phyloP scores from a whole-genome alignment of 2,329 filamentous ascomycete species.

The Colletotrichum lini region DNA sequence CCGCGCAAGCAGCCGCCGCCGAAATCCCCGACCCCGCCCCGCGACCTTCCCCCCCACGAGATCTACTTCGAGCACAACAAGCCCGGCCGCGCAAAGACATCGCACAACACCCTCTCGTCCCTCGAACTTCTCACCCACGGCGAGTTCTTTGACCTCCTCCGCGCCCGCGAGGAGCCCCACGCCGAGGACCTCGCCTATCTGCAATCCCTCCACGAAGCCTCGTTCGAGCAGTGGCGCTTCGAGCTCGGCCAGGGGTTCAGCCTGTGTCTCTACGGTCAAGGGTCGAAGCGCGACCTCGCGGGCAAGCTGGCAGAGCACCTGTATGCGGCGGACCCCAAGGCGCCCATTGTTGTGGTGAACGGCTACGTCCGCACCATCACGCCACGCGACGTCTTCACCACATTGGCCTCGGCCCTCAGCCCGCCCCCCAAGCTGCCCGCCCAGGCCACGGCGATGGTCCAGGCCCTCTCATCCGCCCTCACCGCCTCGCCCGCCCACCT shows the following conservation, averaged over 20 bases:
- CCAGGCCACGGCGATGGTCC: conserved; percentile 78
- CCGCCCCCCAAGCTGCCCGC: conserved; percentile 65
- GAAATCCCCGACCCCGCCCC: conserved; percentile 83
- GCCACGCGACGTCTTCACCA: conserved; percentile 78
- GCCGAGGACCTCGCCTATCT: conserved; percentile 78
- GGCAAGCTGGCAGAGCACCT: conserved; percentile 82
- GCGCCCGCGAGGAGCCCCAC: conserved; percentile 78
- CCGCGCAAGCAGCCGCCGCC: conserved; percentile 54
- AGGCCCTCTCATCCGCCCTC: conserved; percentile 75
- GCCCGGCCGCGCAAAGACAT: conserved; percentile 85
- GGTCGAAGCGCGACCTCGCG: conserved; percentile 85
- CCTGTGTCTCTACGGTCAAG: conserved; percentile 92
- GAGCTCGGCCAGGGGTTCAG: conserved; percentile 91
- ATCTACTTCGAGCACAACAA: conserved; percentile 95
- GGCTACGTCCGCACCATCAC: conserved; percentile 81
- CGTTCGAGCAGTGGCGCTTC: conserved; percentile 93
- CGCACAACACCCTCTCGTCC: conserved; percentile 84
- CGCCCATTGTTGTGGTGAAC: conserved; percentile 86
- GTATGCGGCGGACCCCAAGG: conserved; percentile 63
- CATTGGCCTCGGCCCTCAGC: conserved; percentile 75
- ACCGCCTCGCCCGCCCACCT: conserved; percentile 64
- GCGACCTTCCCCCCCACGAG: conserved; percentile 88
- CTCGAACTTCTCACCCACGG: conserved; percentile 88
- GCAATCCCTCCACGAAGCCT: conserved; percentile 80
- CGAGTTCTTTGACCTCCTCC: conserved; percentile 84